These are phyloP conservation scores for Rhodotorula sphaerocarpa DNA, from an alignment of 768 basidiomycete species.

Conservation along the genomic window DNA sequence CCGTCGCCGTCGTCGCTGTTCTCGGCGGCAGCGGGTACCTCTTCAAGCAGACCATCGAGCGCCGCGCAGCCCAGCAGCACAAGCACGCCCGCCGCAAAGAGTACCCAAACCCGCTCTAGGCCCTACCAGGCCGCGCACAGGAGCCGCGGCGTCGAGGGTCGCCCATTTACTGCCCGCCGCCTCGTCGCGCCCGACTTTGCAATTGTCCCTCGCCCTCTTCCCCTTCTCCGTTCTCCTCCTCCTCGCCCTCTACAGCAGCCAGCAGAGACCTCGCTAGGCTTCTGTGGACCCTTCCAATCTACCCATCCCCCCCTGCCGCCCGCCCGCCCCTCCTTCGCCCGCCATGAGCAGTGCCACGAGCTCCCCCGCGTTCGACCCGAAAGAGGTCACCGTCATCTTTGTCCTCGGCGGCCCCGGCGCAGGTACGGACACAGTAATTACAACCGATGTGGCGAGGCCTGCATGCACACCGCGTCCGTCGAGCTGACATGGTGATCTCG, in stretches of 20 bases:
- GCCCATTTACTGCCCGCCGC: too few species aligned
- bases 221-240: not conserved
- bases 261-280: not conserved
- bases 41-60: not conserved
- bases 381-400: slow-evolving; percentile 77
- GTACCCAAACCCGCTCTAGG: slow-evolving; percentile 16
- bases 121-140: not conserved
- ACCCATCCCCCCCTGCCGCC: not conserved
- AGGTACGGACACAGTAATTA: too few species aligned
- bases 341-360: not conserved
- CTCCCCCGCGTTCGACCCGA: slow-evolving; percentile 54
- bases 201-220: not conserved
- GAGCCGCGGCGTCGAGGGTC: too few species aligned
- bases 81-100: slow-evolving; percentile 2
- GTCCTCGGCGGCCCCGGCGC: slow-evolving; percentile 96
- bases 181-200: too few species aligned
- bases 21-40: not conserved
- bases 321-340: slow-evolving; percentile 1
- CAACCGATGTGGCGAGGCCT: too few species aligned
- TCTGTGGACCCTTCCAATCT: not conserved
- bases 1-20: slow-evolving; percentile 14
- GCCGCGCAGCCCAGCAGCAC: not conserved
- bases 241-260: not conserved
- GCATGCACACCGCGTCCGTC: slow-evolving; percentile 12
- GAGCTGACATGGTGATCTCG: too few species aligned